Evolutionary conservation across 2,329 filamentous ascomycete species (phyloP), one percentile per base, ranked within the genome.

Genomic region (Aspergillus sp.): DNA sequence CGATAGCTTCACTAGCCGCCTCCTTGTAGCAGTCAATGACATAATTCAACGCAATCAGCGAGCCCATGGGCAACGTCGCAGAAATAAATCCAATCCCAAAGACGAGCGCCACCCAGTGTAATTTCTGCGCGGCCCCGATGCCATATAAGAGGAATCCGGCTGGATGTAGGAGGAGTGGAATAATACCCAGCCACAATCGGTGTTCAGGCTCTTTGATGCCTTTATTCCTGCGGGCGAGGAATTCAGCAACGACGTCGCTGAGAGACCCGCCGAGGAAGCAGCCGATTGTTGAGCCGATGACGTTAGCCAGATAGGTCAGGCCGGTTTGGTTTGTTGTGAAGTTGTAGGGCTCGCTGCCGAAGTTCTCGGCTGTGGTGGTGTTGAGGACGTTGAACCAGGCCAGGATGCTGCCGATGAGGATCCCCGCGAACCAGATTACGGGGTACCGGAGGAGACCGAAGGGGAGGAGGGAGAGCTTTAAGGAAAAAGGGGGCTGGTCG

Each of bases 11-110:
- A 24, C 68, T 67, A n/a, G 61, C 62, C 3, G 70, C 51, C 24
- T 68, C 67, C 27, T 64, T 68, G 24, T 67, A 68, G 42, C 64
- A 65, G 54, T 73, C 69, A 8, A 72, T 54, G 3, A 57, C 60
- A 53, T 72, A 73, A 11, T 58, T 67, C 19, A 69, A 60, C 33
- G 68, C 65, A 46, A 70, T 57, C 7, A n/a, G 7, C 8, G 49
- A 42, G 6, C 53, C 53, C 45, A 55, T 20, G 1, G 39, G 34
- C 6, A 55, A 15, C 5, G 34, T 44, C 24, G 19, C n/a, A 9
- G 53, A 11, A 11, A 55, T 50, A 3, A 49, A 34, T 7, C 20
- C 53, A 17, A 55, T 12, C 8, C 53, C 53, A 27, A 55, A 17
- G 3, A 41, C 34, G 1, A 55, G 13, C 4, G 20, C 45, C 11